Percentiles rank a stretch among this genome's conserved stretches.
Evolutionary conservation across 139 green algal species (phyloP).

Genomic region (Nannochloris sp.): DNA sequence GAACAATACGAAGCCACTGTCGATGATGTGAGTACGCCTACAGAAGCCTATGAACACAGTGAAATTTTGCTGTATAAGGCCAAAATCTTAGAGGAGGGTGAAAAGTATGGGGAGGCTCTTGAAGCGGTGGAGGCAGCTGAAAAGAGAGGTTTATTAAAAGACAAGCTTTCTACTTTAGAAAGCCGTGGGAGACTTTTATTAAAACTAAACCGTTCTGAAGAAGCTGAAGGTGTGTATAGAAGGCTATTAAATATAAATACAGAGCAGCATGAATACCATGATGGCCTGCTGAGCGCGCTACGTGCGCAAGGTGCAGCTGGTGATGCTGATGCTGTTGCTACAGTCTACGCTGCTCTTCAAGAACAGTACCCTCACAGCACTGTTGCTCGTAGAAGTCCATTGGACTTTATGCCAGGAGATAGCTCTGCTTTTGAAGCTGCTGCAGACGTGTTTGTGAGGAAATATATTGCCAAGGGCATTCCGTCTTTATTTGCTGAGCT

Average conservation of each 20-base stretch:
- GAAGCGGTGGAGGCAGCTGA: conserved; percentile 36
- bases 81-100: conserved; percentile 74
- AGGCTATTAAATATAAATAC: conserved; percentile 63
- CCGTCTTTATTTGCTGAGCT: conserved; percentile 92
- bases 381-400: conserved; percentile 62
- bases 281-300: conserved; percentile 49
- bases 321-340: conserved; percentile 24
- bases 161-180: conserved; percentile 65
- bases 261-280: conserved; percentile 75
- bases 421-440: conserved; percentile 54
- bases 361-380: conserved; percentile 49
- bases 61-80: conserved; percentile 94
- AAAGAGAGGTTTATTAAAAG: conserved; percentile 57
- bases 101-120: conserved; percentile 38
- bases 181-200: conserved; percentile 53
- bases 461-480: conserved; percentile 74
- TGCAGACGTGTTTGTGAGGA: conserved; percentile 58
- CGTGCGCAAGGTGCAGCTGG: background rate
- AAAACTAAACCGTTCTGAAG: conserved; percentile 22
- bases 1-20: conserved; percentile 27
- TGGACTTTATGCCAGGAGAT: conserved; percentile 75
- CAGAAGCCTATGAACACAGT: conserved; percentile 90
- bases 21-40: conserved; percentile 16
- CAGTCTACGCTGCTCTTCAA: conserved; percentile 71
- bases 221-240: conserved; percentile 65